phyloP scores from a whole-genome alignment of 1,284 basidiomycete genomes.

The Trametes sp. region DNA sequence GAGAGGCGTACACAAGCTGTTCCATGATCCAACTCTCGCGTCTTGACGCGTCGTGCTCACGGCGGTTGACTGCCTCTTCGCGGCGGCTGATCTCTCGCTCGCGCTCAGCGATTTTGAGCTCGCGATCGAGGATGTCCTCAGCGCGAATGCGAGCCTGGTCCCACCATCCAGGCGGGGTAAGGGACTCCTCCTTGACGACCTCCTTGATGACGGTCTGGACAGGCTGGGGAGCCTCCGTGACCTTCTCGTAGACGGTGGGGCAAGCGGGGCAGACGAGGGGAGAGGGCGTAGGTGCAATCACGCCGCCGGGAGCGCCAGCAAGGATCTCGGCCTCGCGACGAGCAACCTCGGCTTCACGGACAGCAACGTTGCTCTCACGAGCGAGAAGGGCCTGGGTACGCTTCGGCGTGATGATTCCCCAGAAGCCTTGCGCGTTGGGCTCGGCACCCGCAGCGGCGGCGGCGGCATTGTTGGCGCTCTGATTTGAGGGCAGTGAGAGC shows the following conservation, averaged over 20 bases:
- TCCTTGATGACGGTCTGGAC: slow-evolving; percentile 84
- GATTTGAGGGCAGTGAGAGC: slow-evolving; percentile 76
- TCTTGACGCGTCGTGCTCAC: slow-evolving; percentile 83
- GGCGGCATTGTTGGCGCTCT: slow-evolving; percentile 37
- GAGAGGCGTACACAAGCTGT: slow-evolving; percentile 74
- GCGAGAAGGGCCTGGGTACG: slow-evolving; percentile 79
- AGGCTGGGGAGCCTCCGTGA: slow-evolving; percentile 59
- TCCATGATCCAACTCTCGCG: slow-evolving; percentile 90
- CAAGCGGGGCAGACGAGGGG: slow-evolving; percentile 64
- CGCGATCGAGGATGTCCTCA: slow-evolving; percentile 82
- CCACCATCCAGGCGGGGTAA: slow-evolving; percentile 78
- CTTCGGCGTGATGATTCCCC: slow-evolving; percentile 78
- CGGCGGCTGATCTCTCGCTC: slow-evolving; percentile 84
- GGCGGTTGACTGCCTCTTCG: slow-evolving; percentile 81
- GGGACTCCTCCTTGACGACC: slow-evolving; percentile 79
- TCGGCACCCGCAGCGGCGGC: slow-evolving; percentile 45
- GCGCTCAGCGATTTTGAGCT: slow-evolving; percentile 81
- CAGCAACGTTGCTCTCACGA: slow-evolving; percentile 76
- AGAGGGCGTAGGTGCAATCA: slow-evolving; percentile 58
- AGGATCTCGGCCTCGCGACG: slow-evolving; percentile 84
- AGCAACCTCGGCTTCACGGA: slow-evolving; percentile 84
- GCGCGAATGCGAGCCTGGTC: slow-evolving; percentile 67
- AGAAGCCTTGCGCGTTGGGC: slow-evolving; percentile 59
- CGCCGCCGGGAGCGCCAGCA: slow-evolving; percentile 79
- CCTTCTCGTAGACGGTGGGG: slow-evolving; percentile 56